Evolutionary conservation across 306 rosid species (phyloP).

Genomic region (Castanospermum australe): DNA sequence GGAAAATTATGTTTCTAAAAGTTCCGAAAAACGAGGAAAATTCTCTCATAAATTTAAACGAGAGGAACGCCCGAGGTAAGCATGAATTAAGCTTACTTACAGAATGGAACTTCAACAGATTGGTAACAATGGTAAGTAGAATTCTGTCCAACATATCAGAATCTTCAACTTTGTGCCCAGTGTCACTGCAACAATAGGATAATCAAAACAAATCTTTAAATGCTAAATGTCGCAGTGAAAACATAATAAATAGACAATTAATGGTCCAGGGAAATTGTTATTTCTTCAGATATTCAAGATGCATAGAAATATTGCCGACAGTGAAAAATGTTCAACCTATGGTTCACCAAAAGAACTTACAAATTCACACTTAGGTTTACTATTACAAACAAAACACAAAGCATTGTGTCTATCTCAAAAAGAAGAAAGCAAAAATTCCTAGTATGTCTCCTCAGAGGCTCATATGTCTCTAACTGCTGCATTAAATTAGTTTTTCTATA

Average conservation of each 20-base stretch:
- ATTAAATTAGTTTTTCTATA: too few species aligned
- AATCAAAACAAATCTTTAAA: constrained; percentile 14
- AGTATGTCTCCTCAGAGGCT: too few species aligned
- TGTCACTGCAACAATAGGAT: constrained; percentile 40
- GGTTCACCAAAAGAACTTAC: background rate
- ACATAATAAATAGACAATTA: too few species aligned
- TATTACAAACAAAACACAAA: too few species aligned
- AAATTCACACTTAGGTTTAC: background rate
- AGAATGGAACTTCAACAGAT: constrained; percentile 67
- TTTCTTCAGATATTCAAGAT: too few species aligned
- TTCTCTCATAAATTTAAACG: background rate
- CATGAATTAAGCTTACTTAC: constrained; percentile 38
- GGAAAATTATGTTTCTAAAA: too few species aligned
- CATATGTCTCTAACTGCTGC: too few species aligned
- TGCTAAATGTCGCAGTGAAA: background rate
- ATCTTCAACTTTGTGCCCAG: constrained; percentile 67
- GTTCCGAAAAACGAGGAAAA: background rate
- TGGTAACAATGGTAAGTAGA: constrained; percentile 63
- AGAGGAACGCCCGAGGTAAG: background rate
- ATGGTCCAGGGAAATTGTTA: too few species aligned
- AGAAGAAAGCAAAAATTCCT: too few species aligned
- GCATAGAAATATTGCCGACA: background rate
- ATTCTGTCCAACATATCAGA: constrained; percentile 62
- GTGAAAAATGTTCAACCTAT: background rate
- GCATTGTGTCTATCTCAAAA: too few species aligned